Percentiles rank a stretch among this genome's conserved stretches.
phyloP scores from a whole-genome alignment of 1,139 yeast genomes.

The Lodderomyces orthopsilosis region DNA sequence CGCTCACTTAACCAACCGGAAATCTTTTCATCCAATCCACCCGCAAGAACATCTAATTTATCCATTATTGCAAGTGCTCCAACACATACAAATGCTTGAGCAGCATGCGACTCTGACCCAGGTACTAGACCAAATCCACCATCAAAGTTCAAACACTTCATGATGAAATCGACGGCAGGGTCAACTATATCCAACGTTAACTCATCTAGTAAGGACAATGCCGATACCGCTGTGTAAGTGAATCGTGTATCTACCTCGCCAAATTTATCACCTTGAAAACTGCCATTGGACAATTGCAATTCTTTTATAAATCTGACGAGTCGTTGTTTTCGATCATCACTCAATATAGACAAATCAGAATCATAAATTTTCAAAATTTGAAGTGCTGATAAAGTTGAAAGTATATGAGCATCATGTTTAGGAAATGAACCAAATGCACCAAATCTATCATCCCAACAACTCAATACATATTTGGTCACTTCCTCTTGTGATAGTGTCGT shows the following conservation, averaged over 20 bases:
- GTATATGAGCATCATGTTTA: conserved; percentile 84
- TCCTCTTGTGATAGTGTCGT: conserved; percentile 54
- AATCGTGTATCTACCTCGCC: conserved; percentile 94
- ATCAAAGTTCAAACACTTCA: conserved; percentile 80
- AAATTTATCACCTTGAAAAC: conserved; percentile 83
- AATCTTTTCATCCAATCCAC: conserved; percentile 37
- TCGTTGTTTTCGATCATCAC: conserved; percentile 17
- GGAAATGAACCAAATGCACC: conserved; percentile 96
- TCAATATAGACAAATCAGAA: conserved; percentile 41
- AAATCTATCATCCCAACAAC: conserved; percentile 56
- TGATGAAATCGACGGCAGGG: conserved; percentile 64
- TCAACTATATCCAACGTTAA: conserved; percentile 59
- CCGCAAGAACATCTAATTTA: conserved; percentile 52
- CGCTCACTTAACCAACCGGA: conserved; percentile 83
- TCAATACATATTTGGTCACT: conserved; percentile 62
- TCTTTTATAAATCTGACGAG: conserved; percentile 44
- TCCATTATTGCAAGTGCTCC: conserved; percentile 74
- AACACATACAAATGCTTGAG: conserved; percentile 85
- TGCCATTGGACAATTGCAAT: conserved; percentile 71
- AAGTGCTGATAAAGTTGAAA: conserved; percentile 81
- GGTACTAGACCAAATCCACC: conserved; percentile 96
- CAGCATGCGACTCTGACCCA: conserved; percentile 94
- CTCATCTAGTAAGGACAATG: conserved; percentile 65
- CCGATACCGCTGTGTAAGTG: conserved; percentile 75
- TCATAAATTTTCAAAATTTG: conserved; percentile 74